These are phyloP conservation scores for Penicillium olsonii DNA, from an alignment of 2,329 filamentous ascomycete genomes.

Conservation along the genomic window DNA sequence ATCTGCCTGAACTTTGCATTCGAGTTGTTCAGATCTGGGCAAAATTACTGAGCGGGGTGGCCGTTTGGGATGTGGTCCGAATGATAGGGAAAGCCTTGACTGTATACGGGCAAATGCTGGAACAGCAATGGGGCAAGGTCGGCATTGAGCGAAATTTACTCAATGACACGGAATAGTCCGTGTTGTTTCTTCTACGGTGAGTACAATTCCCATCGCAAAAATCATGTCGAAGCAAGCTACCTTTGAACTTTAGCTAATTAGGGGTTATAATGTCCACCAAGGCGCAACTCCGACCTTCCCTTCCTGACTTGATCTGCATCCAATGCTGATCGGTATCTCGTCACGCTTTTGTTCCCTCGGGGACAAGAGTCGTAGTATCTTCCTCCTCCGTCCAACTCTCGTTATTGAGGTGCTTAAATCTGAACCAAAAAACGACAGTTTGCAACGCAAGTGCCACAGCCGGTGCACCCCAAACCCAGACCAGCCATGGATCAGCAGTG, in stretches of 20 bases:
- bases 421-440: conserved; percentile 51
- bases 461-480: conserved; percentile 53
- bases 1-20: conserved; percentile 1
- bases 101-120: conserved; percentile 5
- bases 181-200: no score
- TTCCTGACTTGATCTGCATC: not conserved
- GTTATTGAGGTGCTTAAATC: conserved; percentile 51
- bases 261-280: no score
- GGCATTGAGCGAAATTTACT: not conserved
- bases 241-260: no score
- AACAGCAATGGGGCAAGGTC: not conserved
- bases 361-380: not conserved
- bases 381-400: not conserved
- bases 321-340: not conserved
- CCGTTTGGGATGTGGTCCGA: conserved; percentile 40
- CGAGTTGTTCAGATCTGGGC: conserved; percentile 32
- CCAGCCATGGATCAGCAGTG: conserved; percentile 50
- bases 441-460: conserved; percentile 52
- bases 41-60: conserved; percentile 37
- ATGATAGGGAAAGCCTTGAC: conserved; percentile 13
- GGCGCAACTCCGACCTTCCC: no score
- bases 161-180: not conserved
- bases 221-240: no score
- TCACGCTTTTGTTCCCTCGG: not conserved
- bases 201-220: no score